A percentile compares a stretch with the other conserved stretches of the same genome.
Evolutionary conservation across 768 basidiomycete genomes (phyloP).

Genomic region (Leccinum obscurum): DNA sequence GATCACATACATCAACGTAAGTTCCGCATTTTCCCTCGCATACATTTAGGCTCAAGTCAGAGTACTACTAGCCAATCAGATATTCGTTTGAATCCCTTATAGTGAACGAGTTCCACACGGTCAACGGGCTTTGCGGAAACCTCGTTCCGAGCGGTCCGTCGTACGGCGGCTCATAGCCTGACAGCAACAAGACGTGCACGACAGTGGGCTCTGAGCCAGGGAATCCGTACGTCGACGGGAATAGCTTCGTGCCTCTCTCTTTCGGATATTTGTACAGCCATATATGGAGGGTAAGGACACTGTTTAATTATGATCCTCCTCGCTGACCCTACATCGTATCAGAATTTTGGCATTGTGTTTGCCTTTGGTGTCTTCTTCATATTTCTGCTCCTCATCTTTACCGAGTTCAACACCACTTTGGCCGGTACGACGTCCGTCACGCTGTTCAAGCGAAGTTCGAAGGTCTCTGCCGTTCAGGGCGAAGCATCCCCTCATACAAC

Average conservation of each 20-base stretch:
- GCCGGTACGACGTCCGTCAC: constrained; percentile 44
- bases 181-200: constrained; percentile 76
- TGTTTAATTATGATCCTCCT: not conserved
- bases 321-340: not conserved
- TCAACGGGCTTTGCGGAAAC: constrained; percentile 58
- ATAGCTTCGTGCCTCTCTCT: constrained; percentile 49
- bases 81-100: constrained; percentile 66
- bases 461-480: constrained; percentile 11
- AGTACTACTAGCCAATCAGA: constrained; percentile 50
- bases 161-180: constrained; percentile 49
- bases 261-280: constrained; percentile 44
- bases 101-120: constrained; percentile 77
- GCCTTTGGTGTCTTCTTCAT: constrained; percentile 66
- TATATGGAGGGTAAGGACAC: constrained; percentile 45
- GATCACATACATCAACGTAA: constrained; percentile 64
- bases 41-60: constrained; percentile 1
- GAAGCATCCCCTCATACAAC: constrained; percentile 14
- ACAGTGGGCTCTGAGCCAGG: constrained; percentile 66
- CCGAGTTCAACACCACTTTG: constrained; percentile 49
- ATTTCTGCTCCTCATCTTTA: constrained; percentile 54
- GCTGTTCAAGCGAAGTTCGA: constrained; percentile 66
- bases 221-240: constrained; percentile 59
- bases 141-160: constrained; percentile 64
- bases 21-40: constrained; percentile 35
- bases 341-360: constrained; percentile 71